Evolutionary conservation across 805 yeast species (phyloP), one percentile per base, ranked within the genome.

Genomic region (Ogataea degrootiae): DNA sequence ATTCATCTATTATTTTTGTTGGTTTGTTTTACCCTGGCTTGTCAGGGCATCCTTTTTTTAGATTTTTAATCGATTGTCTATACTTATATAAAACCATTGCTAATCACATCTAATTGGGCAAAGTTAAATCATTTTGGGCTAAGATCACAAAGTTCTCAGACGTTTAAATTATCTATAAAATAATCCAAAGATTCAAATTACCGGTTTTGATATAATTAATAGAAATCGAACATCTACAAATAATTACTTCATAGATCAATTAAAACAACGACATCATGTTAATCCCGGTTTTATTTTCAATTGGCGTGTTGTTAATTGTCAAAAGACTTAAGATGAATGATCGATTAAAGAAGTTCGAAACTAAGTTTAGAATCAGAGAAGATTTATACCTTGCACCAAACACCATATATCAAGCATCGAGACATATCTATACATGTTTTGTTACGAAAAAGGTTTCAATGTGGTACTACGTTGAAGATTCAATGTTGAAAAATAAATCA

Each of bases 401-500:
- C 41, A 73, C 75, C 31, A 48, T 75, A 14, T 58, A 65, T 33
- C 61, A 65, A 33, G 75, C 75, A 4, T 47, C 71, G 12, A 72
- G 72, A 2, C 82, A 74, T 54, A 62, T 70, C 9, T 65, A 65
- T 54, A 61, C 61, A 22, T 50, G 55, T 43, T 56, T 62, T 14
- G 59, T 60, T 37, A 57, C 72, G 23, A 73, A 72, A 37, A 68
- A 64, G 46, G 79, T 83, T 44, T 82, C 83, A 56, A 75, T 76
- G 57, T 89, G 94, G 90, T 83, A 87, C 62, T 54, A 68, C 16
- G 80, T 89, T 55, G 95, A 85, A 55, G 53, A 67, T 26, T 66
- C 76, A n/a, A 90, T 75, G 4, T 46, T 59, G 23, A 62, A 66
- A 46, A 58, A 76, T 52, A 80, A 85, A 5, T 64, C 80, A 52